Evolutionary conservation across 1,284 basidiomycete species (phyloP).

Genomic region (Sanghuangporus weigelae): DNA sequence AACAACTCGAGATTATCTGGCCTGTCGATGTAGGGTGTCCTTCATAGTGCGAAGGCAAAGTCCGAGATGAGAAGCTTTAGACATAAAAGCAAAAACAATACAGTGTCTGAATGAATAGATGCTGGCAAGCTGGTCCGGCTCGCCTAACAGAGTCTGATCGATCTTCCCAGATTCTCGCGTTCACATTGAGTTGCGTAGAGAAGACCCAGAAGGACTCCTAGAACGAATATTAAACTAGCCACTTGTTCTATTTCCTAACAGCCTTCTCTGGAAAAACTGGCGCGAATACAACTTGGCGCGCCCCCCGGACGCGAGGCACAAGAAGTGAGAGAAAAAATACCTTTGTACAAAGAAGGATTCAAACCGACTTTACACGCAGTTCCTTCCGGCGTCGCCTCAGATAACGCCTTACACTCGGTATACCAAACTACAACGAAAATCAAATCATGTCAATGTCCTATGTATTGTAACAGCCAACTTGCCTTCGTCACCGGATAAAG

Average conservation of each 20-base stretch:
- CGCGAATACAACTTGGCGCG: neutral
- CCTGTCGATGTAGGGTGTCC: neutral
- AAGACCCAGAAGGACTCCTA: neutral
- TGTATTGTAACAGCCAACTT: constrained; percentile 21
- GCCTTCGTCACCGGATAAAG: constrained; percentile 68
- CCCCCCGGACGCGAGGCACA: neutral
- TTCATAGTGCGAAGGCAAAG: neutral
- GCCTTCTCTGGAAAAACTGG: neutral
- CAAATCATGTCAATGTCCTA: neutral
- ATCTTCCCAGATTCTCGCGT: neutral
- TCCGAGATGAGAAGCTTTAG: neutral
- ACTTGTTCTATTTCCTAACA: neutral
- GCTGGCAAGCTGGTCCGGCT: neutral
- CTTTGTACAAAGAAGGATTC: neutral
- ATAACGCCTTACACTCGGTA: constrained; percentile 33
- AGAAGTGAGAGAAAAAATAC: neutral
- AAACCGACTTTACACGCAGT: neutral
- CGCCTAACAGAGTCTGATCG: neutral
- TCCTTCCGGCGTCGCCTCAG: constrained; percentile 24
- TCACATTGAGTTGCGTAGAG: neutral
- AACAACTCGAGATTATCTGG: no score
- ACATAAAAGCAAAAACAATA: neutral
- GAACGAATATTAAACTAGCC: neutral
- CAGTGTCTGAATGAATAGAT: neutral
- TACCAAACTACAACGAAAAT: constrained; percentile 29